Percentiles rank a stretch among this genome's conserved stretches.
Evolutionary conservation across 345 rosid genomes (phyloP).

Genomic region (Microthlaspi erraticum): DNA sequence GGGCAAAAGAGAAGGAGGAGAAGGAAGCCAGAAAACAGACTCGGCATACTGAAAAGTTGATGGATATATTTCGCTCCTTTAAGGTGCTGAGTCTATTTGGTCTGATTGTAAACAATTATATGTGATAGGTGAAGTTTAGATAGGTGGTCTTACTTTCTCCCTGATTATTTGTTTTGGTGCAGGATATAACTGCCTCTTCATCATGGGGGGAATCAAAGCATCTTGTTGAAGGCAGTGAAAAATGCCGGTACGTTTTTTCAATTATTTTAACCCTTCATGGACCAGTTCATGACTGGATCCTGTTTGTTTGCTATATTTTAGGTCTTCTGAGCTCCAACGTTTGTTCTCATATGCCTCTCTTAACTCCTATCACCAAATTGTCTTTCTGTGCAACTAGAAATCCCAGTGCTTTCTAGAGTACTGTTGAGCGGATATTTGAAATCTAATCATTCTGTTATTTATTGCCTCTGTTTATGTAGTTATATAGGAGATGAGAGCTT

Average conservation of each 20-base stretch:
- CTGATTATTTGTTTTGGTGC: slow-evolving; percentile 41
- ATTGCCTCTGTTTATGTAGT: slow-evolving; percentile 50
- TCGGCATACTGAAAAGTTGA: slow-evolving; percentile 55
- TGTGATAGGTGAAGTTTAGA: slow-evolving; percentile 36
- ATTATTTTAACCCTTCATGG: slow-evolving; percentile 21
- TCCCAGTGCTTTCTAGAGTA: slow-evolving; percentile 1
- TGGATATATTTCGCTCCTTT: slow-evolving; percentile 38
- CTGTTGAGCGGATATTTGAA: neutral
- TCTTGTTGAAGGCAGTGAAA: slow-evolving; percentile 73
- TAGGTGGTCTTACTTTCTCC: slow-evolving; percentile 34
- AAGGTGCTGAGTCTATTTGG: slow-evolving; percentile 40
- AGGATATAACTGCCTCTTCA: slow-evolving; percentile 83
- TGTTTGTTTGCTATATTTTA: slow-evolving; percentile 14
- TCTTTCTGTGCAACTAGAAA: slow-evolving; percentile 25
- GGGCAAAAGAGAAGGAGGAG: slow-evolving; percentile 85
- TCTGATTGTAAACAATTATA: slow-evolving; percentile 21
- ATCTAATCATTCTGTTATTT: neutral
- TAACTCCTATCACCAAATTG: slow-evolving; percentile 1
- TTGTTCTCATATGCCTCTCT: slow-evolving; percentile 3
- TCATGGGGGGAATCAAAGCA: slow-evolving; percentile 78
- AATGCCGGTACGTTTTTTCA: slow-evolving; percentile 66
- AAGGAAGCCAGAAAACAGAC: slow-evolving; percentile 83
- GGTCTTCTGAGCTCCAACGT: slow-evolving; percentile 13
- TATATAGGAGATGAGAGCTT: slow-evolving; percentile 72
- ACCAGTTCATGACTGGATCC: slow-evolving; percentile 12